These are phyloP conservation scores for Fusarium humuli DNA, from an alignment of 2,329 filamentous ascomycete species.

Conservation along the genomic window DNA sequence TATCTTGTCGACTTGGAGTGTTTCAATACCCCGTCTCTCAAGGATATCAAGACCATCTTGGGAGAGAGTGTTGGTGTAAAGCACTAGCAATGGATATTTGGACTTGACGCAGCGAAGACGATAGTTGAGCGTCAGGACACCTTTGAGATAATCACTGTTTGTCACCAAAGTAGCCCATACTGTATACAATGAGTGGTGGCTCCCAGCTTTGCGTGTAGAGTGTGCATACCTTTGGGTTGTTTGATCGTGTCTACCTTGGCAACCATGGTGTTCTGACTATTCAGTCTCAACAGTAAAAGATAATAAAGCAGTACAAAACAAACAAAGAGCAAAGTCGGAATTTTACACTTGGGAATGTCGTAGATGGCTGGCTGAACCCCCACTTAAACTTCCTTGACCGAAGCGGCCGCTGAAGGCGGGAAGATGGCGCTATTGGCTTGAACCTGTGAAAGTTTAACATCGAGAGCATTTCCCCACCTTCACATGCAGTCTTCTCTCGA, in stretches of 20 bases:
- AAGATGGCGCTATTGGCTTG: not conserved
- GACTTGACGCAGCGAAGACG: slow-evolving; percentile 17
- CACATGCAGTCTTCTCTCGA: not conserved
- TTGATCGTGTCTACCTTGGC: not conserved
- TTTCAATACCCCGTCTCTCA: not conserved
- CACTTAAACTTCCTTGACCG: not conserved
- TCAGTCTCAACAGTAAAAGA: no score
- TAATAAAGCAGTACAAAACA: not conserved
- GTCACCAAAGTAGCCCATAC: slow-evolving; percentile 31
- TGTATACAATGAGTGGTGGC: not conserved
- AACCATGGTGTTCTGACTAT: not conserved
- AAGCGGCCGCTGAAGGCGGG: not conserved
- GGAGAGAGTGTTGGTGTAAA: slow-evolving; percentile 6
- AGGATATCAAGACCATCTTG: not conserved
- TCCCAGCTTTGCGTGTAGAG: accelerated
- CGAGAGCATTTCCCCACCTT: not conserved
- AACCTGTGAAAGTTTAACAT: not conserved
- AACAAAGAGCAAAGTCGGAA: not conserved
- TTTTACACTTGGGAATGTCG: not conserved
- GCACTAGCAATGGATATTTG: not conserved
- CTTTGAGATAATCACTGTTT: slow-evolving; percentile 14
- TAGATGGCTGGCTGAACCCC: not conserved
- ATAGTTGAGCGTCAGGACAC: slow-evolving; percentile 18
- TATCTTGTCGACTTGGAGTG: not conserved
- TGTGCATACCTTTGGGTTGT: not conserved